Evolutionary conservation across 148 eudicot genomes (phyloP).

Genomic region (Rhododendron griersonianum): DNA sequence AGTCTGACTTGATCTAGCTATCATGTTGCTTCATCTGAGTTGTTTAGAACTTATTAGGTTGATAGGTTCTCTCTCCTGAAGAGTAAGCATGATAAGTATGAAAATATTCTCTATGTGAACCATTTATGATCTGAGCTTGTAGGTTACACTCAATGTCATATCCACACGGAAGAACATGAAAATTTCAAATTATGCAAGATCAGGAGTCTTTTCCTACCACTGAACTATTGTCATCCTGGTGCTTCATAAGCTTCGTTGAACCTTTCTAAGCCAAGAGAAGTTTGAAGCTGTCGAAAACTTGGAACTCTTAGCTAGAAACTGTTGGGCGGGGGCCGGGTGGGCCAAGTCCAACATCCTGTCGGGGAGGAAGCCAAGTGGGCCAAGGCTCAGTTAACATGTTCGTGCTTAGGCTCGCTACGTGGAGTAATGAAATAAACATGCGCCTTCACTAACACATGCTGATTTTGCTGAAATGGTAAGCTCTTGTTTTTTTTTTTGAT

Average conservation of each 20-base stretch:
- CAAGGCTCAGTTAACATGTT: background rate
- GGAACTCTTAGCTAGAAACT: background rate
- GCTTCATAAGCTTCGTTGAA: slow-evolving; percentile 7
- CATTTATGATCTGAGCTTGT: background rate
- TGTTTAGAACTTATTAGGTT: background rate
- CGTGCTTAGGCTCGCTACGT: no score
- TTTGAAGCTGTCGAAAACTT: background rate
- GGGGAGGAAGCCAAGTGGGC: background rate
- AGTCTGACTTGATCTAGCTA: background rate
- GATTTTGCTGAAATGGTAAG: no score
- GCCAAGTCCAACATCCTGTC: background rate
- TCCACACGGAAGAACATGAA: slow-evolving; percentile 14
- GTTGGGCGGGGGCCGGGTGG: background rate
- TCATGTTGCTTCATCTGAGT: background rate
- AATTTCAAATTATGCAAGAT: slow-evolving; percentile 16
- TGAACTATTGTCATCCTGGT: background rate
- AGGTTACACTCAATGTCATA: background rate
- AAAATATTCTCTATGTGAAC: background rate
- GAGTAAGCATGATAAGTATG: background rate
- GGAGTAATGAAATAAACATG: no score
- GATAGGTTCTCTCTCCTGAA: background rate
- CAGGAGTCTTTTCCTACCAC: slow-evolving; percentile 9
- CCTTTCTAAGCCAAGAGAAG: background rate
- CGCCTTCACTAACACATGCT: no score
- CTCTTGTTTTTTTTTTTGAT: no score